These are phyloP conservation scores for Thalia dealbata DNA, from an alignment of 176 grass and related monocot species.

Conservation along the genomic window DNA sequence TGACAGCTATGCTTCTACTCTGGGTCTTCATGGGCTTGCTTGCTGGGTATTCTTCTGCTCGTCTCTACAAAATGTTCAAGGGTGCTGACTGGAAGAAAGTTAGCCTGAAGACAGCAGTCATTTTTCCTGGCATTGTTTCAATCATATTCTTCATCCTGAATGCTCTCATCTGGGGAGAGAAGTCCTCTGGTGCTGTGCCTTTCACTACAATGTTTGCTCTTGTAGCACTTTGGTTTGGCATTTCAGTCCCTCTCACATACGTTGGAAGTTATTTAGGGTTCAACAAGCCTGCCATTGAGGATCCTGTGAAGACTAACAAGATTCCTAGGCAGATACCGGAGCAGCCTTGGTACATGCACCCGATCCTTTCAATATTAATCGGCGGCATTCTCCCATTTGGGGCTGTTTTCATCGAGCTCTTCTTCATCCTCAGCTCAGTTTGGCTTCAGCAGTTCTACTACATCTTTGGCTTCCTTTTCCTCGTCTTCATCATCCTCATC, in stretches of 20 bases:
- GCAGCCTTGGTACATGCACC: conserved; percentile 93
- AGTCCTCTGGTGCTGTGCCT: conserved; percentile 65
- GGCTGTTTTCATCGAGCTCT: conserved; percentile 87
- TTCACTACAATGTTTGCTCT: conserved; percentile 93
- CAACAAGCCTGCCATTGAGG: conserved; percentile 51
- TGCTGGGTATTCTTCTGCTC: conserved; percentile 58
- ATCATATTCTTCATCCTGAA: conserved; percentile 78
- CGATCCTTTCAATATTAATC: conserved; percentile 52
- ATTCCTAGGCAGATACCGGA: conserved; percentile 65
- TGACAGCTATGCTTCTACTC: conserved; percentile 72
- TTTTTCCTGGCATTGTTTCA: conserved; percentile 51
- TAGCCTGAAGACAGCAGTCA: conserved; percentile 56
- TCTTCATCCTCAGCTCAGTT: conserved; percentile 96
- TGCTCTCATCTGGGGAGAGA: conserved; percentile 78
- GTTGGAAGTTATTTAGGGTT: conserved; percentile 77
- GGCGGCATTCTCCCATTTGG: conserved; percentile 92
- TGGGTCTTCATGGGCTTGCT: conserved; percentile 88
- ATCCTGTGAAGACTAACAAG: conserved; percentile 81
- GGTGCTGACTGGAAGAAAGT: conserved; percentile 75
- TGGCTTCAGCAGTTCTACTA: conserved; percentile 96
- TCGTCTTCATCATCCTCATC: conserved; percentile 65
- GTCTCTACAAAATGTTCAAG: conserved; percentile 72
- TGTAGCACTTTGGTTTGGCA: conserved; percentile 87
- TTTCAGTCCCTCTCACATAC: conserved; percentile 68
- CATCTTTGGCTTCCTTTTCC: conserved; percentile 90